Evolutionary conservation across 306 rosid genomes (phyloP), one percentile per base, ranked within the genome.

Genomic region (Corylus avellana): DNA sequence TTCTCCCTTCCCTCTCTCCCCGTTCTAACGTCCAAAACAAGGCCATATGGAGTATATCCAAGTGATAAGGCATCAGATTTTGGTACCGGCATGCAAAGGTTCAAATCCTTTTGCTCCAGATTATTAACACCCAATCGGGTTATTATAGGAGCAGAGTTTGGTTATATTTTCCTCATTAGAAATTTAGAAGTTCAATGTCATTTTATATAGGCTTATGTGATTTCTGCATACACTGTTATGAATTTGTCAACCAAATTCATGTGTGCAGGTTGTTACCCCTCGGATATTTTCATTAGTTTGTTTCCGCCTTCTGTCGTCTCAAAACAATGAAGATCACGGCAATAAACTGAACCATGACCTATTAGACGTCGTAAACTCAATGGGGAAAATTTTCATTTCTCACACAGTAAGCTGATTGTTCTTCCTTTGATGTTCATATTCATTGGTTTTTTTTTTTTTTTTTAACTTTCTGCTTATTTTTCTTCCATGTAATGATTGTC

Each of bases 211-310:
- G 56, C 16, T 73, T 68, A 72, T 76, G 47, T 39, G 12, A 20
- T 62, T 51, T 61, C 79, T 39, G 57, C 50, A 6, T 25, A 13
- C 37, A 75, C 13, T 54, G 35, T 48, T 66, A 59, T 66, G 66
- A 67, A 80, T 74, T 81, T 46, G 39, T 54, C 47, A 37, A 78
- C 22, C 32, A 70, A 72, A 13, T 78, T 64, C 22, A 46, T 25
- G 14, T 53, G 12, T 75, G 61, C 94, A 92, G 98, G 79, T 90
- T 13, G 85, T 89, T 57, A 77, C 89, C 4, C 92, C 97, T n/a
- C 84, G 97, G 20, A 62, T 83, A 46, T 92, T 92, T 86, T 91
- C 98, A 0, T 80, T 95, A 84, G 97, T 95, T 70, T 95, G 98
- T 81, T 95, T 95, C 73, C 90, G 90, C 32, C 92, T 95, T 78